A percentile compares a stretch with the other conserved stretches of the same genome.
These are phyloP conservation scores for Fusarium subtropicale DNA, from an alignment of 2,329 filamentous ascomycete species.

Conservation along the genomic window DNA sequence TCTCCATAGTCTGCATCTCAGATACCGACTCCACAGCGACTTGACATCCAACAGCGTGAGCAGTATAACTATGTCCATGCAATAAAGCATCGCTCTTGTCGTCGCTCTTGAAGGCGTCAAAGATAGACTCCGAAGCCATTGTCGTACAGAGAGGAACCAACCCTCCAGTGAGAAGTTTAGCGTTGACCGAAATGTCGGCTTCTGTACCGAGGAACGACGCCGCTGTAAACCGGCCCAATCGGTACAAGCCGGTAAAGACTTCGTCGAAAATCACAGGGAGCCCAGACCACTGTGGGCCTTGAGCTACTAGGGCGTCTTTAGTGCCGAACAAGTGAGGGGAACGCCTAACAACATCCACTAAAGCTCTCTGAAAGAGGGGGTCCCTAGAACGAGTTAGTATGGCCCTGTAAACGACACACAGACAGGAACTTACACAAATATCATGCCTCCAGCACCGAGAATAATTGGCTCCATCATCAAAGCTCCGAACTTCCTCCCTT, in stretches of 20 bases:
- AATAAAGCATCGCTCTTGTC: slow-evolving; percentile 83
- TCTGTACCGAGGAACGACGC: slow-evolving; percentile 75
- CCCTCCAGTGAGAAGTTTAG: slow-evolving; percentile 85
- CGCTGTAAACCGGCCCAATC: slow-evolving; percentile 78
- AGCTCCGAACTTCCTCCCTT: slow-evolving; percentile 78
- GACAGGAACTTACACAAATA: slow-evolving; percentile 71
- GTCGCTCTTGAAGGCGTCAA: slow-evolving; percentile 74
- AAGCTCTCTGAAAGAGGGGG: slow-evolving; percentile 80
- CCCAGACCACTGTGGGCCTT: slow-evolving; percentile 69
- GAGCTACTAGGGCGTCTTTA: neutral
- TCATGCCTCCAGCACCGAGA: slow-evolving; percentile 86
- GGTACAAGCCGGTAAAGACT: slow-evolving; percentile 87
- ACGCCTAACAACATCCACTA: slow-evolving; percentile 74
- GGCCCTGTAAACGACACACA: neutral
- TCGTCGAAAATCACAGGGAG: slow-evolving; percentile 87
- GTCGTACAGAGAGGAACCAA: slow-evolving; percentile 82
- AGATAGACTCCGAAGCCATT: slow-evolving; percentile 78
- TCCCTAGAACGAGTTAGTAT: slow-evolving; percentile 63
- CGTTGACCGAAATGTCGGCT: slow-evolving; percentile 83
- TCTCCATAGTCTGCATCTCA: slow-evolving; percentile 70
- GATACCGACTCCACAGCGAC: slow-evolving; percentile 77
- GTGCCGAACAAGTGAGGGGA: slow-evolving; percentile 66
- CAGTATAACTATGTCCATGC: slow-evolving; percentile 89
- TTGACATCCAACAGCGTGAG: slow-evolving; percentile 82
- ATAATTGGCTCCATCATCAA: slow-evolving; percentile 84